Evolutionary conservation across 495 filamentous ascomycete species (phyloP), one percentile per base, ranked within the genome.

Genomic region (Aspergillus ostianus): DNA sequence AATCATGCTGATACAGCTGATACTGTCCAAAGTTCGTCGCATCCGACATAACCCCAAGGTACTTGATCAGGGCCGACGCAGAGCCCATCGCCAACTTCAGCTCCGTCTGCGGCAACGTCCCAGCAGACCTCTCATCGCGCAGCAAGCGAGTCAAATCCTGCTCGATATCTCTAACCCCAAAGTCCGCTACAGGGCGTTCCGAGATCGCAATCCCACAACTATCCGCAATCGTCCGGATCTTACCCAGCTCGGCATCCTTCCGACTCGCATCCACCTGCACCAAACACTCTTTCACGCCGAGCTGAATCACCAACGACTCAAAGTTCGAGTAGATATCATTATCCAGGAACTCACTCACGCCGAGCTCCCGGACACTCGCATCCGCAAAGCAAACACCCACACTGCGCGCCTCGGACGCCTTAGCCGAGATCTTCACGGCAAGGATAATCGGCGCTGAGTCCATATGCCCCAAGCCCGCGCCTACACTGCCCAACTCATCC

Each of bases 311-410:
- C 26, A 98, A 79, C 23, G 92, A 92, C 76, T 99, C 94, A 58
- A 99, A 93, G 70, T 99, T 98, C 47, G 94, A 98, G 72, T 96
- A 99, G 13, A 97, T 79, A 70, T 99, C 95, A 64, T 98, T 99
- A 78, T 99, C 94, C 26, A 96, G 81, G 66, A 99, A 99, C 70
- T 99, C 94, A 80, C 90, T 95, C 44, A 99, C 92, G 26, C 94
- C 94, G 0, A 99, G 83, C 74, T 99, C 94, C 53, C 95, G 82
- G 61, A 97, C 93, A 66, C 90, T 97, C 10, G 94, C 94, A 83
- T 99, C 94, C 8, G 95, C 94, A 76, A 99, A 99, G 74, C 94
- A 97, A 23, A 98, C 93, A 13, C 94, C 94, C 3, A 98, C 91
- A 57, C 83, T 89, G 51, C 95, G 80, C 2, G 89, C 91, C 71